A percentile compares a stretch with the other conserved stretches of the same genome.
Conservation (phyloP, 2,329 filamentous ascomycete species). For the Microcyclospora tardicrescens region DNA sequence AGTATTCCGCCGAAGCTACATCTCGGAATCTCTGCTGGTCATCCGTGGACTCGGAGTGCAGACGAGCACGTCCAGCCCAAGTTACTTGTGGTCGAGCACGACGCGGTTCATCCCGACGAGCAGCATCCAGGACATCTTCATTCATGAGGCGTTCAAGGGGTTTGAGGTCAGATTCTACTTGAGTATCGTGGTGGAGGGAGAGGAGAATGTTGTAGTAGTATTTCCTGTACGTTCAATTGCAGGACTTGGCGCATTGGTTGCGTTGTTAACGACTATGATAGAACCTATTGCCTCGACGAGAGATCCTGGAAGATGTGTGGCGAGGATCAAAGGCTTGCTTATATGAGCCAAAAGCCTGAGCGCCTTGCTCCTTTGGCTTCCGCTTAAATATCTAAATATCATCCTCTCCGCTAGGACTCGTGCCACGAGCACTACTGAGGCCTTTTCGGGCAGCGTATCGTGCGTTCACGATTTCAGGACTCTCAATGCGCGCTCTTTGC, state of each 20-base stretch:
- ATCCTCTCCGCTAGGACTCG: conserved; percentile 7
- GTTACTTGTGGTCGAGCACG: conserved; percentile 49
- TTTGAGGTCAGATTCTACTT: conserved; percentile 87
- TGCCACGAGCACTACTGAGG: conserved; percentile 9
- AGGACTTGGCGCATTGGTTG: not conserved
- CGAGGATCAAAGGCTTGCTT: conserved; percentile 70
- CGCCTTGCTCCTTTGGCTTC: not conserved
- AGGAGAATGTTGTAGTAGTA: conserved; percentile 83
- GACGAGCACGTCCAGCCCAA: conserved; percentile 58
- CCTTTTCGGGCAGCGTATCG: conserved; percentile 43
- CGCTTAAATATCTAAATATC: conserved; percentile 2
- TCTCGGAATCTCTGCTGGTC: conserved; percentile 75
- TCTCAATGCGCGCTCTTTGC: conserved; percentile 42
- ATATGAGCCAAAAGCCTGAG: conserved; percentile 50
- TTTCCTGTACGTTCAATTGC: conserved; percentile 55
- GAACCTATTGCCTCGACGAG: conserved; percentile 57
- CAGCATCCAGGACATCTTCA: conserved; percentile 81
- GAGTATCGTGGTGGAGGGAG: conserved; percentile 77
- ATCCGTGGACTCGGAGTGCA: conserved; percentile 84
- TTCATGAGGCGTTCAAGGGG: conserved; percentile 87
- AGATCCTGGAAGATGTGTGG: conserved; percentile 80
- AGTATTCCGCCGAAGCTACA: conserved; percentile 19
- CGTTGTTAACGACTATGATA: conserved; percentile 15
- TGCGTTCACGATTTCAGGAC: conserved; percentile 49
- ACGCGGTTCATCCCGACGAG: conserved; percentile 81